These are phyloP conservation scores for Echeveria elegans DNA, from an alignment of 164 flowering plant genomes.

Conservation along the genomic window DNA sequence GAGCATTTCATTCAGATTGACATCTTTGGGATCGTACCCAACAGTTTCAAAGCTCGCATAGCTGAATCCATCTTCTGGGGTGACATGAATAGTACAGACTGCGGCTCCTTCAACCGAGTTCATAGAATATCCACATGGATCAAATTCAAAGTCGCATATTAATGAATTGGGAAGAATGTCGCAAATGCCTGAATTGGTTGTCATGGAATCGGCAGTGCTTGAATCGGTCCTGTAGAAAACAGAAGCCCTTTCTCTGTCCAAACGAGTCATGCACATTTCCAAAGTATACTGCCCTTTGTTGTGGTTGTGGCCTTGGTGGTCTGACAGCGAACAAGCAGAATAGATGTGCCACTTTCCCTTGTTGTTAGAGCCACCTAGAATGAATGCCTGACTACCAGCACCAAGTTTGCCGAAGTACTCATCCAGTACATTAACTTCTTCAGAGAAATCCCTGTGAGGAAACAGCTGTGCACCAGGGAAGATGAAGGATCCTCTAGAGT, in stretches of 20 bases:
- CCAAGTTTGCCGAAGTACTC: conserved; percentile 45
- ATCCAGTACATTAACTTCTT: conserved; percentile 71
- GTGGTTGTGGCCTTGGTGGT: neutral
- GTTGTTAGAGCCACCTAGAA: conserved; percentile 38
- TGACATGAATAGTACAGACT: conserved; percentile 79
- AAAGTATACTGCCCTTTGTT: conserved; percentile 33
- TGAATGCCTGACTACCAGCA: conserved; percentile 37
- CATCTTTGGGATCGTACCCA: conserved; percentile 40
- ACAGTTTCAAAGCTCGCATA: conserved; percentile 79
- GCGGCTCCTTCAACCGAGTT: conserved; percentile 57
- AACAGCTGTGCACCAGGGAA: conserved; percentile 68
- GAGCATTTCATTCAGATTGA: conserved; percentile 33
- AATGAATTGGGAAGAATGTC: conserved; percentile 62
- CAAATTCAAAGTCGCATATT: conserved; percentile 76
- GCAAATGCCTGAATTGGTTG: conserved; percentile 53
- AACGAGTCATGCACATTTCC: conserved; percentile 86
- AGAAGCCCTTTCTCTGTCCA: conserved; percentile 52
- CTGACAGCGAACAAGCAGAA: conserved; percentile 37
- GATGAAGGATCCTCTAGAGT: conserved; percentile 76
- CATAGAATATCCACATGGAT: conserved; percentile 93
- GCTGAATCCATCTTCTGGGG: conserved; percentile 91
- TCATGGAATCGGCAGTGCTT: conserved; percentile 60
- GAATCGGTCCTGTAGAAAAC: conserved; percentile 54
- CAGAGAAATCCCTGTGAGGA: conserved; percentile 77
- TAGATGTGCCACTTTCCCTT: conserved; percentile 72